Base-by-base conservation (phyloP, 2,329 filamentous ascomycete species). In the Venturia oleaginea region DNA sequence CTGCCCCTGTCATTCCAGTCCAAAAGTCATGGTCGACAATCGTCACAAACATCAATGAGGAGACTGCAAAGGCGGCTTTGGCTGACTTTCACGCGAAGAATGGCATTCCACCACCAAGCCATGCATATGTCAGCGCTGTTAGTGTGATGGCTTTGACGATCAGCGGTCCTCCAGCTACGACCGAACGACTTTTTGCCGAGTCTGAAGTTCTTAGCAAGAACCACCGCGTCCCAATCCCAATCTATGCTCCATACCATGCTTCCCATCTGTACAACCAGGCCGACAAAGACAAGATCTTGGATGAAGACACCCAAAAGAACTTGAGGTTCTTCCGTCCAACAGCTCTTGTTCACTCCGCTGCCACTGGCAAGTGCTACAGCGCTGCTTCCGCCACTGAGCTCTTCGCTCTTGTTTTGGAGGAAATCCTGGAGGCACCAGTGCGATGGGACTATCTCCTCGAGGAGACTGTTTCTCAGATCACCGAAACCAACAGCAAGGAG, bases 11-110 rank as follows among this genome's bases (percentile, higher is more conserved):
- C 13, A 75, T 78, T 6, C 71, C 84, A 64, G 79, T 82, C 15
- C 83, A 83, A 19, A 80, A 85, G 67, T 83, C 83, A 70, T 90
- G 87, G 87, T 87, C 86, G 8, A 85, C 83, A 65, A 83, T 89
- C 67, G 79, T 89, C 63, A 79, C 85, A n/a, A 81, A 80, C 55
- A 76, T 81, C 54, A 79, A 77, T 54, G 81, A 85, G 67, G 72
- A 78, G 42, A 77, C 81, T 24, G 82, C 82, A 4, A 79, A 77
- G 69, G 75, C 75, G 51, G 77, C 79, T 17, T 76, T 89, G 11
- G 75, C 74, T 54, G 77, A 79, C n/a, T 89, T 88, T 75, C 82
- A 88, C 73, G 72, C 77, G 65, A 73, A 79, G 57, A 80, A 83
- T 71, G 77, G 76, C 46, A 81, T 84, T 65, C 75, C 82, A 51